These are phyloP conservation scores for Aureobasidium mangrovei DNA, from an alignment of 2,329 filamentous ascomycete genomes.

Conservation along the genomic window DNA sequence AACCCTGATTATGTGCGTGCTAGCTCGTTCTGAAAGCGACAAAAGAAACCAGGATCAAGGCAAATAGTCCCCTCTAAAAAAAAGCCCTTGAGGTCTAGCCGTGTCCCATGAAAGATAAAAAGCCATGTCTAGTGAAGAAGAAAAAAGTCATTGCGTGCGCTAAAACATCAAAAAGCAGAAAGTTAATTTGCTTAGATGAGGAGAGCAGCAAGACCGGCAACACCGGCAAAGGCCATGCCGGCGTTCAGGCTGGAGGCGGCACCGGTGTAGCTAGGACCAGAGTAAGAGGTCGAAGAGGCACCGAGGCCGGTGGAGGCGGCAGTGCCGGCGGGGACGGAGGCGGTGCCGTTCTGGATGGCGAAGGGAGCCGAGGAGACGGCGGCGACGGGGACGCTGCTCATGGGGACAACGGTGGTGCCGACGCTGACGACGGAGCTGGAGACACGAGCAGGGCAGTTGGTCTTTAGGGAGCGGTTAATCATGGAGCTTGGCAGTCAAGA, in stretches of 20 bases:
- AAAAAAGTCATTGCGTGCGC: too few species aligned
- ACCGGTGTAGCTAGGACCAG: conserved; percentile 15
- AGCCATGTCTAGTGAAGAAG: background rate
- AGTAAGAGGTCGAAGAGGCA: conserved; percentile 12
- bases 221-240: conserved; percentile 17
- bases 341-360: conserved; percentile 7
- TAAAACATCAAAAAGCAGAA: background rate
- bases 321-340: conserved; percentile 4
- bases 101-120: background rate
- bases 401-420: conserved; percentile 12
- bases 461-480: conserved; percentile 1
- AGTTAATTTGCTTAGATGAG: conserved; percentile 15
- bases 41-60: too few species aligned
- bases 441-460: conserved; percentile 28
- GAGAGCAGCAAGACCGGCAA: conserved; percentile 18
- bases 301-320: conserved; percentile 13
- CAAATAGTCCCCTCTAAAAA: too few species aligned
- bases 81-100: too few species aligned
- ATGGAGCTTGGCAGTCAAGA: too few species aligned
- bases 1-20: conserved; percentile 6
- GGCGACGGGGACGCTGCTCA: background rate
- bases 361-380: conserved; percentile 8
- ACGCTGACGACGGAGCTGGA: background rate
- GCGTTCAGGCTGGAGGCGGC: conserved; percentile 17
- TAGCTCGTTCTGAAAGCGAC: background rate